A percentile compares a stretch with the other conserved stretches of the same genome.
Evolutionary conservation across 306 rosid species (phyloP).

Genomic region (Casuarina glauca): DNA sequence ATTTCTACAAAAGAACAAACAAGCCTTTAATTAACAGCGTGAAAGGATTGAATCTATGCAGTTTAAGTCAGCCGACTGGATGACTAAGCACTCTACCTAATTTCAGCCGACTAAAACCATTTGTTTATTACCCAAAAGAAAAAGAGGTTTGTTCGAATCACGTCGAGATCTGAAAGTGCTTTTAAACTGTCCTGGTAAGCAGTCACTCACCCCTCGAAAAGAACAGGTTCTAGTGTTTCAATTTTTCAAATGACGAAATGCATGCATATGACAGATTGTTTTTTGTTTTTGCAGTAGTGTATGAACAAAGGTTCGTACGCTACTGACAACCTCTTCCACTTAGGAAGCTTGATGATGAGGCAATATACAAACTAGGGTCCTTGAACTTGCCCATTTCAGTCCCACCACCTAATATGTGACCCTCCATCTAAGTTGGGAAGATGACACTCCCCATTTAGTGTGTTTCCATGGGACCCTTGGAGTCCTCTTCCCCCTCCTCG

Average conservation of each 20-base stretch:
- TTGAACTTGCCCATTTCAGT: slow-evolving; percentile 64
- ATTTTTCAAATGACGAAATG: not conserved
- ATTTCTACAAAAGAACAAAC: not conserved
- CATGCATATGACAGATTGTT: slow-evolving; percentile 12
- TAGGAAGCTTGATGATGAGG: slow-evolving; percentile 23
- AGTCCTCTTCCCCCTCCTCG: slow-evolving; percentile 46
- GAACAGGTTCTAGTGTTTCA: not conserved
- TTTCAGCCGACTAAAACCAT: not conserved
- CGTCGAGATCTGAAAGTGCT: not conserved
- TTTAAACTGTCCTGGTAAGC: not conserved
- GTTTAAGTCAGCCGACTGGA: not conserved
- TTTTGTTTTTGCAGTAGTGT: not conserved
- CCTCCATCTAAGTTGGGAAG: slow-evolving; percentile 46
- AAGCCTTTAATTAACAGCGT: not conserved
- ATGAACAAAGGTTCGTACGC: slow-evolving; percentile 40
- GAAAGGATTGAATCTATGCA: not conserved
- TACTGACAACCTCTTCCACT: slow-evolving; percentile 53
- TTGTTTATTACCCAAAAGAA: not conserved
- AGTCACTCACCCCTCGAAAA: not conserved
- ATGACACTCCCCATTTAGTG: slow-evolving; percentile 31
- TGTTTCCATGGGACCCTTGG: slow-evolving; percentile 29
- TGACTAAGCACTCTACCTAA: not conserved
- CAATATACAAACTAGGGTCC: slow-evolving; percentile 33
- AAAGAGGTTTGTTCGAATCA: not conserved
- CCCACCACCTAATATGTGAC: slow-evolving; percentile 44